Base-by-base conservation (phyloP, 2,329 filamentous ascomycete species). In the Trichothecium sympodiale region DNA sequence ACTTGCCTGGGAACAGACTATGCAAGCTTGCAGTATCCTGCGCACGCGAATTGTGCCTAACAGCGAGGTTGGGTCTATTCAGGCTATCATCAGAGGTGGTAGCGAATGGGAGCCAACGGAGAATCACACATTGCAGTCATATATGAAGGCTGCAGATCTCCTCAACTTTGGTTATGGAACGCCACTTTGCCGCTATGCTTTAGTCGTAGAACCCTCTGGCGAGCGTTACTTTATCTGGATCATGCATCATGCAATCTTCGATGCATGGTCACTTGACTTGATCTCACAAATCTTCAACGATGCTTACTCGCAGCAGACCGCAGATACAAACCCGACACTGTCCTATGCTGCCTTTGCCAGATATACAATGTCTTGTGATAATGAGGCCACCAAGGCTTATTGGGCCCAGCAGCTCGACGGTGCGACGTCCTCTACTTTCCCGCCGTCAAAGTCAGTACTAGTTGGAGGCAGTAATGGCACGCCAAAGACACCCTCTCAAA, bases 221-320 rank as follows among this genome's bases (percentile, higher is more conserved):
- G 37, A 8, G 13, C n/a, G 4, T 12, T 47, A 31, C 6, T 47
- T 54, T 13, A 39, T 48, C 4, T 48, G 45, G 38, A 47, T 46
- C 5, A 40, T 42, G 2, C 47, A 50, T 16, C 68, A 72, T 39
- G 59, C 60, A 13, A 48, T 69, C 1, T 72, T 71, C 37, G 69
- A 73, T 33, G 67, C 67, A 10, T 69, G 66, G 62, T 62, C 59
- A 9, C 30, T 40, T 12, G 25, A 26, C 3, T 18, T 40, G 10
- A 7, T 43, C n/a, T 17, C 32, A 18, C 25, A 43, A 5, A 32
- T 20, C 8, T 33, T 43, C 7, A 10, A 26, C 10, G n/a, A 17
- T 9, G 7, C 30, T 12, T 45, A 45, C 23, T n/a, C n/a, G n/a
- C n/a, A n/a, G n/a, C n/a, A n/a, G n/a, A n/a, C n/a, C n/a, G n/a